phyloP scores from a whole-genome alignment of 768 basidiomycete genomes.

The Suillus cothurnatus region DNA sequence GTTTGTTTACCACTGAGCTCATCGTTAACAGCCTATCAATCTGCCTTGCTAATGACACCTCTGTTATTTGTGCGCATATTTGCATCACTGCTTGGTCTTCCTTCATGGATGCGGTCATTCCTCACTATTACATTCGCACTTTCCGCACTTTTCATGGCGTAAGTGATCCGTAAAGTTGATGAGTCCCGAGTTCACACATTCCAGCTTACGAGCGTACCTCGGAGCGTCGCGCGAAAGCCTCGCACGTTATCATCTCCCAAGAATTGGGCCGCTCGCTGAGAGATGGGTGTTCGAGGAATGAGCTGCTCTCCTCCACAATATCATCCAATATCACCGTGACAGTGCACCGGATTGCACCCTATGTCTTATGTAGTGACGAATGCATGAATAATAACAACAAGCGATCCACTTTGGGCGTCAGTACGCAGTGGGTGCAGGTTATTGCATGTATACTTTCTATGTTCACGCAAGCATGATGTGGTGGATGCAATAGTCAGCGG shows the following conservation, averaged over 20 bases:
- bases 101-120: conserved; percentile 51
- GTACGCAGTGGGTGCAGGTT: not conserved
- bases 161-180: conserved; percentile 27
- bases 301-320: conserved; percentile 15
- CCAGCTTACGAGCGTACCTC: conserved; percentile 51
- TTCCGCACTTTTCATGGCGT: conserved; percentile 57
- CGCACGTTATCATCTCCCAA: conserved; percentile 61
- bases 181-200: conserved; percentile 14
- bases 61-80: conserved; percentile 58
- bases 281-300: conserved; percentile 70
- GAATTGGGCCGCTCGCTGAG: conserved; percentile 66
- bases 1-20: conserved; percentile 10
- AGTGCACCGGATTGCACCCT: not conserved
- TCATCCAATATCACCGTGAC: not conserved
- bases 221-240: conserved; percentile 55
- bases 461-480: not conserved
- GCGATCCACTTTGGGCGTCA: not conserved
- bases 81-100: conserved; percentile 53
- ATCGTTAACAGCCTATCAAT: conserved; percentile 66
- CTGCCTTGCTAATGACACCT: conserved; percentile 69
- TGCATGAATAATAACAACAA: not conserved
- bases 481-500: not conserved
- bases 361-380: conserved; percentile 1
- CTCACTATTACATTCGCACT: conserved; percentile 48
- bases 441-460: not conserved